Base-by-base conservation (phyloP, 768 basidiomycete genomes). In the Leccinum boreale region DNA sequence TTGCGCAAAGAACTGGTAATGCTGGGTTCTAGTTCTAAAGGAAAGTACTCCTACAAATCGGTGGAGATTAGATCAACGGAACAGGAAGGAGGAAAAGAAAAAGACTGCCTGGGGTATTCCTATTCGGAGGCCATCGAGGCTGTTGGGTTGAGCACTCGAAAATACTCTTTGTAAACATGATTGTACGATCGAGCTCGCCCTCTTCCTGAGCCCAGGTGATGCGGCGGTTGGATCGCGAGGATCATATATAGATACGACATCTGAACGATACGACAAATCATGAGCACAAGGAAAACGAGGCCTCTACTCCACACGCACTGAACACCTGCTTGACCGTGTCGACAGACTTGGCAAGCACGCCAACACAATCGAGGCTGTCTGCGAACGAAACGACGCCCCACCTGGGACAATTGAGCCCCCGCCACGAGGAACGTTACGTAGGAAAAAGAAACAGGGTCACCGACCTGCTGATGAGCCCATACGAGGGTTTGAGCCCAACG, bases 311-410 rank as follows among this genome's bases (percentile, higher is more conserved):
- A 50, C 31, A 19, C 23, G 29, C 60, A 94, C 93, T 77, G 59
- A 92, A 94, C 2, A 91, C 80, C 2, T 72, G 65, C 35, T 78
- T 63, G 2, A 85, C 79, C 1, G 73, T 74, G 14, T 72, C 65
- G 0, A 90, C 80, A 17, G 80, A 76, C 45, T 71, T 75, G 0
- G 84, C 86, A 49, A 99, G 71, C 5, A 98, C 75, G 0, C 96
- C 96, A 0, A 99, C 94, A 62, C 92, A 95, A 65, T 99, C 97
- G 12, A 99, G 75, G 60, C 93, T 95, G 66, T 97, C 94, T 1
- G 96, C 96, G 63, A 92, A 99, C 0, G 94, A 87, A 4, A 99
- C 83, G 0, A 98, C 84, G 6, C 97, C 97, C 84, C 87, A 89
- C 67, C 95, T 93, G 45, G 2, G 26, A 24, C 28, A 26, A n/a